phyloP scores from a whole-genome alignment of 163 green algal species.

The Coccomyxa subellipsoidea region DNA sequence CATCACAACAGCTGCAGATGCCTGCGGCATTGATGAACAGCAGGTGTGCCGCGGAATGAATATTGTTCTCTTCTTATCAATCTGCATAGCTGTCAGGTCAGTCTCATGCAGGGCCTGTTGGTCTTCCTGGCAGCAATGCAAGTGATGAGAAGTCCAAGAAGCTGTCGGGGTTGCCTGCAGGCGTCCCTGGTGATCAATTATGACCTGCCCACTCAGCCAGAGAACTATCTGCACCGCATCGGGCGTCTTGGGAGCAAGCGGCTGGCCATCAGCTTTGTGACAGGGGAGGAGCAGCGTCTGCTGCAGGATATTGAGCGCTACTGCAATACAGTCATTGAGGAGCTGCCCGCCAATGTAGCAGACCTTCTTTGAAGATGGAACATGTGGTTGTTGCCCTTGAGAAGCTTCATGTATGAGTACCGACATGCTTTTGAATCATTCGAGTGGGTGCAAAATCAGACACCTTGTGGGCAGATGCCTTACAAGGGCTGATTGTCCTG shows the following conservation, averaged over 20 bases:
- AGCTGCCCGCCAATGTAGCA: conserved; percentile 96
- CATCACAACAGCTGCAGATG: conserved; percentile 99
- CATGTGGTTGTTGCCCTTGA: too few species aligned
- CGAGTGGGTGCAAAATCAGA: too few species aligned
- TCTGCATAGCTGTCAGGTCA: too few species aligned
- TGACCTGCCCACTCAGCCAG: conserved; percentile 97
- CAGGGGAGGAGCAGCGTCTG: conserved; percentile 87
- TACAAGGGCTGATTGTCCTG: too few species aligned
- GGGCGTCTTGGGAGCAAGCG: conserved; percentile 98
- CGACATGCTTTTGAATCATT: too few species aligned
- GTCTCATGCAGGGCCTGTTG: too few species aligned
- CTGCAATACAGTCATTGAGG: conserved; percentile 95
- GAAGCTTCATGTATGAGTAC: too few species aligned
- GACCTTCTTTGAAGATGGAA: conserved; percentile 99
- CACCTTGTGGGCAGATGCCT: too few species aligned
- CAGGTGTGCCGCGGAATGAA: too few species aligned
- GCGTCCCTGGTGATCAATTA: conserved; percentile 99
- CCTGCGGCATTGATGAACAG: conserved; percentile 99
- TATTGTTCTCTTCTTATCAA: too few species aligned
- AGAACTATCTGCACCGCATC: conserved; percentile 99
- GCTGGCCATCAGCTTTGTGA: conserved; percentile 99
- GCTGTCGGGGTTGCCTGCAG: conserved; percentile 35
- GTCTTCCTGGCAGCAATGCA: too few species aligned
- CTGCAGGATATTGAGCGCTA: conserved; percentile 98
- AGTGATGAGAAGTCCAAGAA: too few species aligned